Base-by-base conservation (phyloP, 2,329 filamentous ascomycete genomes). In the Coleophoma cylindrospora region DNA sequence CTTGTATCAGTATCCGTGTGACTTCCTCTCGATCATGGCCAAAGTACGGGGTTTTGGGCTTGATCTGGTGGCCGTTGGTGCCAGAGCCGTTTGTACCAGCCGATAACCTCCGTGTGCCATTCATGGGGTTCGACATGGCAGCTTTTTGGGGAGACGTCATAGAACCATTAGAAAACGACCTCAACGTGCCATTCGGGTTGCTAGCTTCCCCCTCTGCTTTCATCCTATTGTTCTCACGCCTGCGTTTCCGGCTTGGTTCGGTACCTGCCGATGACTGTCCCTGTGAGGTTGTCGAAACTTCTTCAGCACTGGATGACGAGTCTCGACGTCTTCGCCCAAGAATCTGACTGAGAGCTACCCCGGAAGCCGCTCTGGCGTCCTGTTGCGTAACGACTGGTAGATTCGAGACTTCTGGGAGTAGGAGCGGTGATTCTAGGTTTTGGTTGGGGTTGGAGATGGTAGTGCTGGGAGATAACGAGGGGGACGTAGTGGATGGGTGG, bases 21-120 rank as follows among this genome's bases (percentile, higher is more conserved):
- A 97, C 86, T 71, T 99, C 92, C 73, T 96, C 91, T 65, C 90
- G 83, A 64, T 94, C 83, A 65, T 97, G 92, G 15, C 91, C 91
- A 63, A 84, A 86, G 67, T 95, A 97, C 27, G 66, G 69, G 41
- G 56, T 49, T 38, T 44, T 50, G 15, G 50, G 44, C 50, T 63
- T 62, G 51, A 41, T 46, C 22, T 46, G 34, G 45, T 63, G 59
- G 2, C 62, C 61, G 50, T 65, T 65, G 53, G 55, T 60, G 14
- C 74, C 68, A 37, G 79, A 76, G 34, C 84, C 81, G 61, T 87
- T 87, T 46, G 75, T 65, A 17, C 74, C 65, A 50, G 68, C 66
- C 49, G 68, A 64, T 12, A 71, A 53, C 57, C 77, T 77, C 45
- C 72, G 66, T 22, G 70, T 66, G 38, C 77, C 76, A 61, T 81